Percentiles rank a stretch among this genome's conserved stretches.
Evolutionary conservation across 768 basidiomycete species (phyloP).

Genomic region (Fistulinella prunicolor): DNA sequence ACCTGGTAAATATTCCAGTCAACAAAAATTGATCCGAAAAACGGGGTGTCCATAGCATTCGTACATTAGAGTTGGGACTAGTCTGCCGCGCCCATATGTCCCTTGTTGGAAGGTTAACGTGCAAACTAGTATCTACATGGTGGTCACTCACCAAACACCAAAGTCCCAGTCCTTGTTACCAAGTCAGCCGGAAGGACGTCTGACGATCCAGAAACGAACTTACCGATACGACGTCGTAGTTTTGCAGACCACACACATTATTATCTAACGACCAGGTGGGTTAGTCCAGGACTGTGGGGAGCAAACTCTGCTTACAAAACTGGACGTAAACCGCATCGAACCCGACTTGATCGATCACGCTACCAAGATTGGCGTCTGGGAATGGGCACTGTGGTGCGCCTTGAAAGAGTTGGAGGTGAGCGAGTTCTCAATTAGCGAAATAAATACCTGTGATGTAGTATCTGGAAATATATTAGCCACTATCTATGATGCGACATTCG

Average conservation of each 20-base stretch:
- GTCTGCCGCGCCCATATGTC: conserved; percentile 43
- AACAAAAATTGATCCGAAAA: not conserved
- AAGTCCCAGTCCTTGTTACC: conserved; percentile 45
- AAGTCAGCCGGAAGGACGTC: not conserved
- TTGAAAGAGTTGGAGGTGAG: conserved; percentile 4
- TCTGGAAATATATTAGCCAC: conserved; percentile 29
- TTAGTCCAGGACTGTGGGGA: not conserved
- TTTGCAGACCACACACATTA: conserved; percentile 42
- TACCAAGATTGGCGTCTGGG: conserved; percentile 60
- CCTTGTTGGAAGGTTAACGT: conserved; percentile 30
- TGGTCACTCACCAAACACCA: conserved; percentile 28
- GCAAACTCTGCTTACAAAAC: conserved; percentile 39
- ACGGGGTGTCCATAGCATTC: conserved; percentile 2
- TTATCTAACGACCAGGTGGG: conserved; percentile 32
- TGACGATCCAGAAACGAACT: conserved; percentile 18
- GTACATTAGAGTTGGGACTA: conserved; percentile 41
- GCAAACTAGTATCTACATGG: not conserved
- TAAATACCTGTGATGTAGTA: conserved; percentile 56
- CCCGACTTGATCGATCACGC: conserved; percentile 54
- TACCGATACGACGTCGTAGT: conserved; percentile 54
- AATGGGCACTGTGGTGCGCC: conserved; percentile 53
- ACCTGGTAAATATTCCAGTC: conserved; percentile 17
- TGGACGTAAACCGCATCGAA: conserved; percentile 79
- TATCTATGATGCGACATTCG: not conserved
- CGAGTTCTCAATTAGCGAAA: not conserved